Conservation (phyloP, 257 asterid genomes). For the Capsicum chinense region DNA sequence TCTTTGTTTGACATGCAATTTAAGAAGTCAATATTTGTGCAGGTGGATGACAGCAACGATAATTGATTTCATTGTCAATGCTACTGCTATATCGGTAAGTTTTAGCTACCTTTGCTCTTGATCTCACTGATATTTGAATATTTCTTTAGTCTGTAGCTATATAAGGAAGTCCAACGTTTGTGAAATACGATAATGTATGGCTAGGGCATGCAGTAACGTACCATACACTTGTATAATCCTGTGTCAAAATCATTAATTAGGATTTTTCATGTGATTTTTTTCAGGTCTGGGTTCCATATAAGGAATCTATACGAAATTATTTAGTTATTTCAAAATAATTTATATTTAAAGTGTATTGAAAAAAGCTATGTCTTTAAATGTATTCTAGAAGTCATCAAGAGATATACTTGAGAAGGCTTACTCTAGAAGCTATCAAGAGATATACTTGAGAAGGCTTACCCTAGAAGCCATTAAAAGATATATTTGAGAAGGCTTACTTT, state of each 20-base stretch:
- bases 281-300: constrained; percentile 89
- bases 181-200: neutral
- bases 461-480: no score
- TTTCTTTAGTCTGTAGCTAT: neutral
- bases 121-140: neutral
- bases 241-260: neutral
- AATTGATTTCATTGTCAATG: constrained; percentile 61
- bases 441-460: no score
- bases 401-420: no score
- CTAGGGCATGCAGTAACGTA: neutral
- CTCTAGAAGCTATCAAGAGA: no score
- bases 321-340: no score
- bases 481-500: no score
- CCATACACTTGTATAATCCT: neutral
- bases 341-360: no score
- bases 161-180: neutral
- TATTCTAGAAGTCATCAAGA: no score
- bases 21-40: constrained; percentile 35
- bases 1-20: constrained; percentile 1
- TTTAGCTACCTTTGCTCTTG: neutral
- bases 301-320: constrained; percentile 45
- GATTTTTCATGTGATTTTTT: constrained; percentile 10
- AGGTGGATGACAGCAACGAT: constrained; percentile 81
- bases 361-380: no score
- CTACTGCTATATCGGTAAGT: constrained; percentile 65